These are phyloP conservation scores for Boletus vermiculosoides DNA, from an alignment of 768 basidiomycete genomes.

Conservation along the genomic window DNA sequence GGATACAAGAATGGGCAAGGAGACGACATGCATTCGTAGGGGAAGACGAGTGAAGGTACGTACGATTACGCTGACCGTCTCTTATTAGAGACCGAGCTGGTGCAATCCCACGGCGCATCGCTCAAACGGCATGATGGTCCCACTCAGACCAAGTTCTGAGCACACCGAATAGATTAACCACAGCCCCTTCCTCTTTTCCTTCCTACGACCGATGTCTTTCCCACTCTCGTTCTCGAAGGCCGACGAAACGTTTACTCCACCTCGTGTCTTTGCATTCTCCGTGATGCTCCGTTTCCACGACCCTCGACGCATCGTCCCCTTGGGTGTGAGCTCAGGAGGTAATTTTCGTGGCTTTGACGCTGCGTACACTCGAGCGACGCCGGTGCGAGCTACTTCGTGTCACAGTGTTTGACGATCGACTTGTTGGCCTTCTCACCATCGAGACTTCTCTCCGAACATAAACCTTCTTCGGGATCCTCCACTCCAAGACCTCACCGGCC, in stretches of 20 bases:
- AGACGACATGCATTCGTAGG: too few relatives aligned
- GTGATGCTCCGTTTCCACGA: conserved; percentile 28
- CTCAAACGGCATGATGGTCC: conserved; percentile 9
- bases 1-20: background rate
- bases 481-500: background rate
- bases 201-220: conserved; percentile 10
- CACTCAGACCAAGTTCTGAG: too few relatives aligned
- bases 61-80: background rate
- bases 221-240: conserved; percentile 14
- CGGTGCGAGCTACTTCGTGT: conserved; percentile 12
- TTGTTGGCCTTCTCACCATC: too few relatives aligned
- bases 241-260: conserved; percentile 7
- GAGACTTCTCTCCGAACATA: too few relatives aligned
- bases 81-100: background rate
- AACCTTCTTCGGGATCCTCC: too few relatives aligned
- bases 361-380: conserved; percentile 18
- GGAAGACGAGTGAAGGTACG: background rate
- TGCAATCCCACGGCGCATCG: background rate
- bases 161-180: conserved; percentile 32
- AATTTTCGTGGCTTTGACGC: conserved; percentile 9
- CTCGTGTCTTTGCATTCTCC: conserved; percentile 17
- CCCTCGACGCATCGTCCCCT: conserved; percentile 25
- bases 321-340: conserved; percentile 5
- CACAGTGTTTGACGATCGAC: background rate
- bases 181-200: conserved; percentile 25